A percentile compares a stretch with the other conserved stretches of the same genome.
These are phyloP conservation scores for Leucosporidium yakuticum DNA, from an alignment of 768 basidiomycete species.

Conservation along the genomic window DNA sequence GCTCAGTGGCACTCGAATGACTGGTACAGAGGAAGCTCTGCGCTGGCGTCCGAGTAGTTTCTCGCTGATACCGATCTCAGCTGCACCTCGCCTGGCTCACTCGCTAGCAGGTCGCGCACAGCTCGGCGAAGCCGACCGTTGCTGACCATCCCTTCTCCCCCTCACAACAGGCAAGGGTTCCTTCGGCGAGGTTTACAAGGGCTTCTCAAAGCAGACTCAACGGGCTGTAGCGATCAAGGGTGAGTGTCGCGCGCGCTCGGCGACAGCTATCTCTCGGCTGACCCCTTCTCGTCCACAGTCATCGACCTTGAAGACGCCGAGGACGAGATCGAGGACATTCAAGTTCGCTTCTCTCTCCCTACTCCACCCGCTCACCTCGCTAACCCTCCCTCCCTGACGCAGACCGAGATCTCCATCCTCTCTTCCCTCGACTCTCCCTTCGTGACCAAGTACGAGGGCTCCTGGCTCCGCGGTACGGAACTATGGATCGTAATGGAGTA, in stretches of 20 bases:
- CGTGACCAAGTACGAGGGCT: slow-evolving; percentile 95
- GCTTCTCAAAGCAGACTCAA: slow-evolving; percentile 91
- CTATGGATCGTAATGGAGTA: slow-evolving; percentile 84
- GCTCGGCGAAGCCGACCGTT: slow-evolving; percentile 1
- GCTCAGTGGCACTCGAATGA: no score
- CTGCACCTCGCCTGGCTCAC: no score
- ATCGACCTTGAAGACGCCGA: slow-evolving; percentile 98
- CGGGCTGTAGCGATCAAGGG: slow-evolving; percentile 94
- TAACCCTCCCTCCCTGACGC: neutral
- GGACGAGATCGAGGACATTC: slow-evolving; percentile 99
- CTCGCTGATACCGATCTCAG: no score
- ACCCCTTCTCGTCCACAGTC: slow-evolving; percentile 47
- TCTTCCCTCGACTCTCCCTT: slow-evolving; percentile 91
- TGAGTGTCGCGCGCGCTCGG: neutral
- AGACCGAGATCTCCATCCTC: slow-evolving; percentile 96
- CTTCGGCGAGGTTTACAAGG: slow-evolving; percentile 99
- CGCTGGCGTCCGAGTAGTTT: no score
- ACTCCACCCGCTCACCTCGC: neutral
- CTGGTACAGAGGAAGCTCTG: no score
- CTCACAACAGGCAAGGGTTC: slow-evolving; percentile 77
- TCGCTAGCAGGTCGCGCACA: no score
- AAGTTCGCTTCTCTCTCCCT: neutral
- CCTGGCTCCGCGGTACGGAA: slow-evolving; percentile 87
- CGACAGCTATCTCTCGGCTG: neutral
- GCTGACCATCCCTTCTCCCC: neutral